Base-by-base conservation (phyloP, 1,139 yeast species). In the Yamadazyma friedrichii region DNA sequence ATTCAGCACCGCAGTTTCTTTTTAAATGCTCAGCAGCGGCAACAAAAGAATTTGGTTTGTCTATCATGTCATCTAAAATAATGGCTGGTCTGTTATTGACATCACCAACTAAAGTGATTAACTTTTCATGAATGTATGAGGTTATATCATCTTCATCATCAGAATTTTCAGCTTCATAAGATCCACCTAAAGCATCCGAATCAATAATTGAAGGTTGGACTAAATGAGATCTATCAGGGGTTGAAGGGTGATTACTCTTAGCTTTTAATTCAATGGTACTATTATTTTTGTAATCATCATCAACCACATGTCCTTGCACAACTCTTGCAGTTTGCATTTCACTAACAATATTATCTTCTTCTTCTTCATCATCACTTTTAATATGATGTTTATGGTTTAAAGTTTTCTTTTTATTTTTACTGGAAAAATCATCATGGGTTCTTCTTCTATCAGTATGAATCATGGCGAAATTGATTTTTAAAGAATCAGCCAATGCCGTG, bases 1-100 rank as follows among this genome's bases (percentile, higher is more conserved):
- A 76, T 54, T 83, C 84, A 45, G 98, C 98, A 44, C 98, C 98
- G 68, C 98, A 91, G 64, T 89, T 89, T 64, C 88, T 73, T 53
- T 94, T 79, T 61, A 95, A 81, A 66, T 93, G 98, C 65, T 94
- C 98, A 22, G 98, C 98, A 36, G 98, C 98, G 32, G 97, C 93
- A 51, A 94, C 85, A 60, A 89, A 91, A 11, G 95, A 82, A 48
- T 84, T 84, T 35, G 97, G 96, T 60, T 94, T 87, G 59, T 93
- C 98, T 53, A 94, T 84, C 94, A 93, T 88, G 61, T 94, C 98
- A 65, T 94, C 98, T 49, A 94, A 74, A 44, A 94, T 87, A 53
- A 94, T 87, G 22, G 98, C 98, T 4, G 95, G 87, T 62, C 86
- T 87, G 54, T 81, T 84, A 50, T 84, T 81, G 37, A 94, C 99